These are phyloP conservation scores for Plasmodium sp. DNA, from an alignment of 169 alveolate genomes.

Conservation along the genomic window DNA sequence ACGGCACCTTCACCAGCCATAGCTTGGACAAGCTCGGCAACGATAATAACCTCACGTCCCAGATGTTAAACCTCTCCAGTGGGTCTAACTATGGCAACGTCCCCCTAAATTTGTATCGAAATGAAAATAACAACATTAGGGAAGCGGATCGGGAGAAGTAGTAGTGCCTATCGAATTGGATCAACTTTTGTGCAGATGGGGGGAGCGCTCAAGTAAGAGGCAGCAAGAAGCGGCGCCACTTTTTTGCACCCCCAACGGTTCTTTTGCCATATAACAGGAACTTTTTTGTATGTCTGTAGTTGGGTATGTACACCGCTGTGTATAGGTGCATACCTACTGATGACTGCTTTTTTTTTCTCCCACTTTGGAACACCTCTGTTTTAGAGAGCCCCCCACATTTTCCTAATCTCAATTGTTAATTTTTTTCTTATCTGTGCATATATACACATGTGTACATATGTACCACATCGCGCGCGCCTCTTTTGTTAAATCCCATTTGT, in stretches of 20 bases:
- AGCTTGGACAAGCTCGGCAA: not conserved
- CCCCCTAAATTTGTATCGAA: constrained; percentile 38
- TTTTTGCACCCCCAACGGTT: not conserved
- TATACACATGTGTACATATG: not conserved
- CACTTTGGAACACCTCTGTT: not conserved
- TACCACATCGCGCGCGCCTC: not conserved
- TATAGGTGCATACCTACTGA: not conserved
- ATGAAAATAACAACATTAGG: constrained; percentile 10
- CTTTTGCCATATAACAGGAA: not conserved
- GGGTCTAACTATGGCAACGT: not conserved
- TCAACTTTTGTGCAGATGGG: not conserved
- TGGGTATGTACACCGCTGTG: not conserved
- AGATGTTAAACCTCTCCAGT: not conserved
- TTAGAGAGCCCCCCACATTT: not conserved
- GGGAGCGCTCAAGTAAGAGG: not conserved
- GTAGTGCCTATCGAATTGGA: not conserved
- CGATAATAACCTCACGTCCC: not conserved
- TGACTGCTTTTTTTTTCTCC: not conserved
- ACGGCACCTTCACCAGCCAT: not conserved
- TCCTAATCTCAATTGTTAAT: not conserved
- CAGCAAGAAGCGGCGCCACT: not conserved
- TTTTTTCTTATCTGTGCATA: not conserved
- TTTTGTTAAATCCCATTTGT: not conserved
- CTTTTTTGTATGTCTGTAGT: not conserved
- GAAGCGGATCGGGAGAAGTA: not conserved